Percentiles rank a stretch among this genome's conserved stretches.
Conservation (phyloP, 805 yeast species). For the Candida tammaniensis region DNA sequence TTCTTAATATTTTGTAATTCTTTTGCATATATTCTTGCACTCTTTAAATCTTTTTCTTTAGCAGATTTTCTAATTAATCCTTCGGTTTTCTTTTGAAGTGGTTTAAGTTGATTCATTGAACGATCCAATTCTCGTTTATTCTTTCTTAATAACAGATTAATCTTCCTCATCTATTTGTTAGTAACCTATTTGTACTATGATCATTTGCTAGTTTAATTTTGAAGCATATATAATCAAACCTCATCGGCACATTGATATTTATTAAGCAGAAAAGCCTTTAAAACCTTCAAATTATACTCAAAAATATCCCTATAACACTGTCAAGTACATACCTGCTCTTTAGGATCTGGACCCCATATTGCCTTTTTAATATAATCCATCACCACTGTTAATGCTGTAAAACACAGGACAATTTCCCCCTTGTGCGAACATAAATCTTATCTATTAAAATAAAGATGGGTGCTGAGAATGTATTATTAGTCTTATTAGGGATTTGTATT, state of each 20-base stretch:
- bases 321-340: slow-evolving; percentile 60
- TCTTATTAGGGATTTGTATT: slow-evolving; percentile 28
- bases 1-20: slow-evolving; percentile 73
- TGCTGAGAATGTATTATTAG: slow-evolving; percentile 24
- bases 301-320: background rate
- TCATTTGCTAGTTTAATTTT: slow-evolving; percentile 6
- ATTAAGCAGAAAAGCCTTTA: too few species aligned
- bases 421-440: background rate
- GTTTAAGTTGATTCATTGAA: slow-evolving; percentile 59
- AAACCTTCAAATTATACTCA: too few species aligned
- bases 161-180: slow-evolving; percentile 55
- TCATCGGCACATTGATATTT: too few species aligned
- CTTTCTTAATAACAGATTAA: slow-evolving; percentile 75
- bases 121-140: slow-evolving; percentile 84
- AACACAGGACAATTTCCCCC: too few species aligned
- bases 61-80: slow-evolving; percentile 70
- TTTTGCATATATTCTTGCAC: slow-evolving; percentile 76
- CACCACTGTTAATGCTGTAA: background rate
- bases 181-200: slow-evolving; percentile 29
- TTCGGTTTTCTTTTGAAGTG: slow-evolving; percentile 73
- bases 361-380: slow-evolving; percentile 88
- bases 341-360: slow-evolving; percentile 96
- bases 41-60: slow-evolving; percentile 69
- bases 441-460: slow-evolving; percentile 1
- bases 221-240: background rate